Evolutionary conservation across 768 basidiomycete genomes (phyloP).

Genomic region (Rhizopogon vinicolor): DNA sequence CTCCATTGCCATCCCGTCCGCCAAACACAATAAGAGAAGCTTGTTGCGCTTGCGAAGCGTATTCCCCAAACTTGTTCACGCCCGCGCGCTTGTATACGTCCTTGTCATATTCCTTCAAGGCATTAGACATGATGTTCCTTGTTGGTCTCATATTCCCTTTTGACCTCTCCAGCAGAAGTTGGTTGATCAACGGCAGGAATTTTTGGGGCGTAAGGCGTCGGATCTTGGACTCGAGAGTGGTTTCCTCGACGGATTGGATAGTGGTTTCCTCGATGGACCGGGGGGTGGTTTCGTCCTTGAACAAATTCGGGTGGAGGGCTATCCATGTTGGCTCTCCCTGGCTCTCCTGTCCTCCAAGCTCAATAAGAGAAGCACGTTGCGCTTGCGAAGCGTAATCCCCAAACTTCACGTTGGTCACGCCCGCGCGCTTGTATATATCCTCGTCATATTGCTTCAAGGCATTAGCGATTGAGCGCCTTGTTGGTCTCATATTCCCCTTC

Average conservation of each 20-base stretch:
- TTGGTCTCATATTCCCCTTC: constrained; percentile 18
- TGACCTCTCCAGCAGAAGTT: constrained; percentile 16
- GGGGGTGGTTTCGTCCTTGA: not conserved
- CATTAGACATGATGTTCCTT: constrained; percentile 35
- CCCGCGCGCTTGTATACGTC: no score
- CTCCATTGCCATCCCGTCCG: no score
- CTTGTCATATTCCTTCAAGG: constrained; percentile 16
- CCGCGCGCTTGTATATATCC: constrained; percentile 18
- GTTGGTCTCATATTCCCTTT: constrained; percentile 30
- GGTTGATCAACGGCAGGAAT: constrained; percentile 27
- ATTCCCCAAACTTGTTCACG: no score
- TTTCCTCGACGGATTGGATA: no score
- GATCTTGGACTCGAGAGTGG: no score
- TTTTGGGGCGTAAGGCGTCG: constrained; percentile 10
- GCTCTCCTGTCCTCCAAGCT: constrained; percentile 12
- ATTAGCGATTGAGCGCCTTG: constrained; percentile 34
- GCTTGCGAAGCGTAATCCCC: constrained; percentile 23
- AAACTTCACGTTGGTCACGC: constrained; percentile 23
- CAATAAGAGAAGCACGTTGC: constrained; percentile 20
- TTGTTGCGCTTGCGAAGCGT: no score
- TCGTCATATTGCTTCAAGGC: constrained; percentile 27
- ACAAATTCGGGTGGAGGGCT: constrained; percentile 16
- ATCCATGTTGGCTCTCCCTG: constrained; percentile 17
- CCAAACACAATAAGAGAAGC: no score
- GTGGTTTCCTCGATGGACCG: no score